These are phyloP conservation scores for Annona cherimola DNA, from an alignment of 164 flowering plant species.

Conservation along the genomic window DNA sequence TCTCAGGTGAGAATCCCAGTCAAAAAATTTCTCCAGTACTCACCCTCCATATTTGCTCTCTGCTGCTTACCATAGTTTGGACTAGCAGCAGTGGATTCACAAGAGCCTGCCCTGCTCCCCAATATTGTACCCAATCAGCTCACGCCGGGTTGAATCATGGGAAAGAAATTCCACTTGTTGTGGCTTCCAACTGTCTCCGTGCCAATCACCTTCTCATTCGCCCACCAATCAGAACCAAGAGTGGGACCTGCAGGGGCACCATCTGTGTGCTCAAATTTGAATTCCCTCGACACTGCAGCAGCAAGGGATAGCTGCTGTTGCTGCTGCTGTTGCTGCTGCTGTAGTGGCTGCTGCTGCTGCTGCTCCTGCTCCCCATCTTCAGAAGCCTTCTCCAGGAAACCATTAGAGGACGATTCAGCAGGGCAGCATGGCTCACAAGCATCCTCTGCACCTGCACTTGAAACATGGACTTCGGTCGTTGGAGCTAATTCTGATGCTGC, in stretches of 20 bases:
- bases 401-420: conserved; percentile 16
- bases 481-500: conserved; percentile 22
- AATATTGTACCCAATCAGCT: conserved; percentile 30
- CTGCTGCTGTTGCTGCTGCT: conserved; percentile 18
- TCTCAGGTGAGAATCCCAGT: not conserved
- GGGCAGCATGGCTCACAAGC: conserved; percentile 8
- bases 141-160: conserved; percentile 67
- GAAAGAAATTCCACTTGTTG: conserved; percentile 73
- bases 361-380: conserved; percentile 19
- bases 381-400: conserved; percentile 17
- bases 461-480: conserved; percentile 16
- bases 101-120: not conserved
- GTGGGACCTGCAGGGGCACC: conserved; percentile 34
- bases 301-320: conserved; percentile 35
- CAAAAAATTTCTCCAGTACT: not conserved
- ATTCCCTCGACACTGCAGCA: conserved; percentile 61
- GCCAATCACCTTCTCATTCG: conserved; percentile 46
- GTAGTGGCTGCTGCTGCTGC: not conserved
- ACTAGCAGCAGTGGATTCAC: no score
- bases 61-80: no score
- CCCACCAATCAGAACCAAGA: conserved; percentile 71
- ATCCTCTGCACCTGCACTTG: conserved; percentile 13
- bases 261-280: conserved; percentile 69
- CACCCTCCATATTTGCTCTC: no score
- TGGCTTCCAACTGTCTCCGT: conserved; percentile 27